Evolutionary conservation across 371 early-diverging fungal genomes (phyloP).

Genomic region (Mucor mucedo): DNA sequence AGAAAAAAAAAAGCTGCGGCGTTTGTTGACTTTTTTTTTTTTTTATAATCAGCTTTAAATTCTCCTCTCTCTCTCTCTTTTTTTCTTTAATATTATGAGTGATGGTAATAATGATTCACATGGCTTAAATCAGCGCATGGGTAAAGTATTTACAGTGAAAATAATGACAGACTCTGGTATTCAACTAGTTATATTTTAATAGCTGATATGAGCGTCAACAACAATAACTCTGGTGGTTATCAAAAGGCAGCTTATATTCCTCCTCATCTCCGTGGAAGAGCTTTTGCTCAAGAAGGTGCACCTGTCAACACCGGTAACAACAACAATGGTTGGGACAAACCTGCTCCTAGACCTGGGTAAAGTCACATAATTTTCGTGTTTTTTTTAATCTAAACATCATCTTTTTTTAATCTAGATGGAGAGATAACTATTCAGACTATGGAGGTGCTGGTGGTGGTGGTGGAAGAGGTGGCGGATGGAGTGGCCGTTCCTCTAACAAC

Average conservation of each 20-base stretch:
- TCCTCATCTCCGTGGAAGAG: conserved; percentile 52
- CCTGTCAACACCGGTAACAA: neutral
- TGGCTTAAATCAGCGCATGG: conserved; percentile 27
- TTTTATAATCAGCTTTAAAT: conserved; percentile 5
- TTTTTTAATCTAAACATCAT: neutral
- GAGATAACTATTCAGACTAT: conserved; percentile 23
- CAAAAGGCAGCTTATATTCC: conserved; percentile 53
- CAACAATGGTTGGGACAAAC: conserved; percentile 24
- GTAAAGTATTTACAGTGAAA: conserved; percentile 11
- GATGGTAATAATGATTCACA: conserved; percentile 18
- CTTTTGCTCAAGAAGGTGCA: conserved; percentile 15
- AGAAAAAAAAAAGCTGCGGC: too few relatives aligned
- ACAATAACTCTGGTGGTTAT: conserved; percentile 38
- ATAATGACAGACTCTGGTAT: neutral
- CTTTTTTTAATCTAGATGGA: conserved; percentile 7
- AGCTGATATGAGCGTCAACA: conserved; percentile 74
- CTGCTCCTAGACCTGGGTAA: conserved; percentile 19
- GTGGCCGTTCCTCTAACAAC: conserved; percentile 43
- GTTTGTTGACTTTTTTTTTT: conserved; percentile 7
- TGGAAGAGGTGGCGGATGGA: conserved; percentile 32
- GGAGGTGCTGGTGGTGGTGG: conserved; percentile 1
- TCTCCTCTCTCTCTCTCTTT: neutral
- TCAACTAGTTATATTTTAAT: neutral
- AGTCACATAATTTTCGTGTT: neutral
- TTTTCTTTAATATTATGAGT: conserved; percentile 18